Evolutionary conservation across 164 flowering plant species (phyloP), one percentile per base, ranked within the genome.

Genomic region (Pachysandra terminalis): DNA sequence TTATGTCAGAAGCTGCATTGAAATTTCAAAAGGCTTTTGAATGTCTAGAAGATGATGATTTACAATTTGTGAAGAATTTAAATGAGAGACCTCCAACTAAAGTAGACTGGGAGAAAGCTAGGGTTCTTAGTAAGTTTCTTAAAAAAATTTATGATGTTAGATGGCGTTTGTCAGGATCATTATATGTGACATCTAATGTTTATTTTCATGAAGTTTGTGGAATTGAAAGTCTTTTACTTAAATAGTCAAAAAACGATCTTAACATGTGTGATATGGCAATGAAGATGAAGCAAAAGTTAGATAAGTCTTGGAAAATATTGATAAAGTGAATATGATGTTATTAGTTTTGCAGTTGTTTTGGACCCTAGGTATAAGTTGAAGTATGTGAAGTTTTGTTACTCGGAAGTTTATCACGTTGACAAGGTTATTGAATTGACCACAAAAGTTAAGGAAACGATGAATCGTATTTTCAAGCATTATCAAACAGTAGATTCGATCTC

Each of bases 221-320:
- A 9, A 7, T 55, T n/a, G 17, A 15, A 9, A 15, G n/a, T 2
- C 9, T 10, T 19, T 55, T 55, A 22, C 14, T 0, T 55, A 19
- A 56, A 5, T 56, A 21, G 12, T n/a, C 59, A n/a, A n/a, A 14
- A 2, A 21, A 56, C 17, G 21, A 56, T 19, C 26, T 48, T n/a
- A n/a, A n/a, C n/a, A n/a, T n/a, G n/a, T n/a, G n/a, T n/a, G n/a
- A n/a, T n/a, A n/a, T n/a, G n/a, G 22, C 48, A 0, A 17, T 4
- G 0, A 56, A n/a, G n/a, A n/a, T n/a, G n/a, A n/a, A n/a, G n/a
- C n/a, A n/a, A n/a, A n/a, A n/a, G n/a, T n/a, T n/a, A n/a, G n/a
- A 51, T 9, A 68, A 73, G 28, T 73, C 67, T 63, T 73, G 57
- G 71, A 48, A 15, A 45, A 64, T 51, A 12, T 58, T 10, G 40